Conservation (phyloP, 163 green algal species). For the Scenedesmus sp. region DNA sequence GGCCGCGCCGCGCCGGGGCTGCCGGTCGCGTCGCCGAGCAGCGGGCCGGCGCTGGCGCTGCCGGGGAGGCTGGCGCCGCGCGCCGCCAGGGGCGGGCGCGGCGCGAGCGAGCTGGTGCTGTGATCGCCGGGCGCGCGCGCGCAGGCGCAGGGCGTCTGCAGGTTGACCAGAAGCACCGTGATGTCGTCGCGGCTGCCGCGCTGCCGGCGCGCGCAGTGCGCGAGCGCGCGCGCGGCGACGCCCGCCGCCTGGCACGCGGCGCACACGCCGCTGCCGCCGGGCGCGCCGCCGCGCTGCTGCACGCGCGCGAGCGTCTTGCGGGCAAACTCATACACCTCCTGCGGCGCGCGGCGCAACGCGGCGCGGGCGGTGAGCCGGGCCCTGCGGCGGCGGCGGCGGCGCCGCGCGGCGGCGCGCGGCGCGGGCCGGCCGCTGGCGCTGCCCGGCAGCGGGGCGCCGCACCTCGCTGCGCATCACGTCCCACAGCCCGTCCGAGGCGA, state of each 20-base stretch:
- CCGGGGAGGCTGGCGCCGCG: slow-evolving; percentile 11
- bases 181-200: slow-evolving; percentile 58
- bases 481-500: slow-evolving; percentile 93
- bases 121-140: background rate
- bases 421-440: no score
- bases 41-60: slow-evolving; percentile 20
- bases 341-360: background rate
- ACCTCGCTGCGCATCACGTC: slow-evolving; percentile 76
- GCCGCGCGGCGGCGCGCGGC: no score
- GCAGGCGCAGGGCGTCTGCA: slow-evolving; percentile 11
- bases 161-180: slow-evolving; percentile 52
- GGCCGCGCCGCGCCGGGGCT: no score
- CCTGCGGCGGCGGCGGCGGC: background rate
- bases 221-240: slow-evolving; percentile 41
- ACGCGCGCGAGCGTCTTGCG: slow-evolving; percentile 69
- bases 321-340: slow-evolving; percentile 56
- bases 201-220: slow-evolving; percentile 31
- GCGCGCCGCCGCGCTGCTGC: slow-evolving; percentile 62
- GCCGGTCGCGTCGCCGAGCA: background rate
- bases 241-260: slow-evolving; percentile 54
- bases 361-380: background rate
- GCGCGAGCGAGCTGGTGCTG: slow-evolving; percentile 18
- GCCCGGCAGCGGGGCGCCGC: background rate
- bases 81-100: slow-evolving; percentile 1
- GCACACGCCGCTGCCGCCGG: slow-evolving; percentile 49